Evolutionary conservation across 352 stramenopile species (phyloP), one percentile per base, ranked within the genome.

Genomic region (Globisporangium cystogenes): DNA sequence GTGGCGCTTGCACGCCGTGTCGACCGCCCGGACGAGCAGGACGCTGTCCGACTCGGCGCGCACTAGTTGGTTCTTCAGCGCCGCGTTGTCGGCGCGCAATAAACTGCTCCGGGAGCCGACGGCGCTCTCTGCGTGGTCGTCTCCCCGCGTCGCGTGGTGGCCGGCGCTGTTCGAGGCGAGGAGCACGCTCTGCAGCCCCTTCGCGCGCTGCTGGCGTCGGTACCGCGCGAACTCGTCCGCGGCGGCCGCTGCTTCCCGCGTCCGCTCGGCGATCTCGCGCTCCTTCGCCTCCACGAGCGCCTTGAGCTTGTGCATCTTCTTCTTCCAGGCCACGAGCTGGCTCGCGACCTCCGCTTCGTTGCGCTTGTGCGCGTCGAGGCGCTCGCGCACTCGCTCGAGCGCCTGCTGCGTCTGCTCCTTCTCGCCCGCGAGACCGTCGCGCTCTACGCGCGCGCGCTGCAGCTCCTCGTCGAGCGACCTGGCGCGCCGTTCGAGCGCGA

Each of bases 21-120:
- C 70, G 18, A 87, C 62, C 4, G 81, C 76, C n/a, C 79, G 77
- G 5, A 88, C 76, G 35, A 90, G 68, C 21, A 91, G 45, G 7
- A 76, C 55, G 23, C 76, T 87, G 54, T 91, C 78, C 0, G 70
- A 70, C 29, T 89, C 74, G 3, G 73, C 68, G 0, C 76, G 72
- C 10, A 84, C 76, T 0, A 89, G 65, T 51, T 88, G 65, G 39
- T 82, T 88, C 63, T 71, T 73, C 10, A 90, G 54, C 29, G 65
- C 60, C 3, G 67, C 71, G 41, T 72, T 60, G 35, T 88, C 74
- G 12, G 76, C 78, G 45, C 59, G 58, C 7, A 88, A 48, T 15
- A 86, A 1, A 73, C 44, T 57, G 7, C 33, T 63, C 14, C 41
- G 29, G 24, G n/a, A 18, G n/a, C 26, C 36, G 12, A 5, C 43